Conservation (phyloP, 1,284 basidiomycete genomes). For the Cutaneotrichosporon mucoides region DNA sequence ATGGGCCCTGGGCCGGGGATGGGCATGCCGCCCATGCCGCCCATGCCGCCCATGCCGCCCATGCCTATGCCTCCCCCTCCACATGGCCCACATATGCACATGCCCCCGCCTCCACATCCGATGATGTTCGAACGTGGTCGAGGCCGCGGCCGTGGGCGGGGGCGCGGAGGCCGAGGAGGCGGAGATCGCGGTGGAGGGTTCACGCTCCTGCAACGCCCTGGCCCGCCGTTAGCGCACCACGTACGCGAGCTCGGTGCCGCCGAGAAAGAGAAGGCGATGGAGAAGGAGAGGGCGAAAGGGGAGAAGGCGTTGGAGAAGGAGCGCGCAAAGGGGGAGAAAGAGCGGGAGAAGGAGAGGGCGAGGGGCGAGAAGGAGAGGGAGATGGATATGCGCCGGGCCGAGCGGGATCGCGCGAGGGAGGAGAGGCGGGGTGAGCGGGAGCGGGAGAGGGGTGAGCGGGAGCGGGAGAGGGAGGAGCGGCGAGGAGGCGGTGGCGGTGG, state of each 20-base stretch:
- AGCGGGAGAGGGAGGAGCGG: not conserved
- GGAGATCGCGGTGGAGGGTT: conserved; percentile 28
- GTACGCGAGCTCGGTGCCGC: not conserved
- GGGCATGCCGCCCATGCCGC: not conserved
- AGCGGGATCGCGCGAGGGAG: not conserved
- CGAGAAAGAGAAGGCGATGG: not conserved
- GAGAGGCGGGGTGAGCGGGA: not conserved
- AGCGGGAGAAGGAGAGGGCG: not conserved
- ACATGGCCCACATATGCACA: not conserved
- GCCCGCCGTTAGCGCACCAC: conserved; percentile 26
- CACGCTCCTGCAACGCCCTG: conserved; percentile 41
- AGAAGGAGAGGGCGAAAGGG: not conserved
- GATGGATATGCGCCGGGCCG: not conserved
- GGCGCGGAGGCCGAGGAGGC: conserved; percentile 19
- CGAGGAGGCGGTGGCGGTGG: not conserved
- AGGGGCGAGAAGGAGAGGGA: not conserved
- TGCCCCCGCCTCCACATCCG: not conserved
- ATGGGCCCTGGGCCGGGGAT: too few relatives aligned
- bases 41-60: not conserved
- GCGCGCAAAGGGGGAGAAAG: too few relatives aligned
- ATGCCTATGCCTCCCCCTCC: not conserved
- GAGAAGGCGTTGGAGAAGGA: too few relatives aligned
- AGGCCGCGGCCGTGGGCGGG: conserved; percentile 9
- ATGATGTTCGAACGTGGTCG: not conserved
- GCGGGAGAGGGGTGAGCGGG: too few relatives aligned